phyloP scores from a whole-genome alignment of 768 basidiomycete species.

The Daedaleopsis nitida region DNA sequence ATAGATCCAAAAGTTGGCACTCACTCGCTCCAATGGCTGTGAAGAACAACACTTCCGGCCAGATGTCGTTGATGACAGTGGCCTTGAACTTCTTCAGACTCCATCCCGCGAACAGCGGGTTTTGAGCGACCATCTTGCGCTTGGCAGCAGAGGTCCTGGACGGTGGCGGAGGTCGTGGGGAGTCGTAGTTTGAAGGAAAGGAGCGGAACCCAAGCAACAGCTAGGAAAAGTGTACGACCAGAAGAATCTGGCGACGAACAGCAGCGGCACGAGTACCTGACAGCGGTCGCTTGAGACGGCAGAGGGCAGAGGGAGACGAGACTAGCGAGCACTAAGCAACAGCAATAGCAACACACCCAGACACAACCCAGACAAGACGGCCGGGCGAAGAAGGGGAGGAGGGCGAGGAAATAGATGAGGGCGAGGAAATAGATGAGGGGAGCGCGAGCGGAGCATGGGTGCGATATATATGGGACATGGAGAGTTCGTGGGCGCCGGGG shows the following conservation, averaged over 20 bases:
- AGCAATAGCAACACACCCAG: background rate
- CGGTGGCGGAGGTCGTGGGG: too few species aligned
- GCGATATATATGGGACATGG: background rate
- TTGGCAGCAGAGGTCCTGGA: background rate
- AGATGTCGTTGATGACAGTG: slow-evolving; percentile 65
- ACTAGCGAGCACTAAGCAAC: background rate
- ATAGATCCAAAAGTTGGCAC: too few species aligned
- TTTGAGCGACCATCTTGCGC: slow-evolving; percentile 36
- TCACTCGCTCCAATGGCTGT: slow-evolving; percentile 57
- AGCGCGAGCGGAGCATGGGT: background rate
- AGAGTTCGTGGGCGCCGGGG: slow-evolving; percentile 1
- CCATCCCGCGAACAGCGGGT: slow-evolving; percentile 52
- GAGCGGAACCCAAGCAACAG: background rate
- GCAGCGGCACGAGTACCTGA: background rate
- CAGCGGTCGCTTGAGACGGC: too few species aligned
- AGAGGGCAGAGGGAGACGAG: too few species aligned
- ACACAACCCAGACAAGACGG: background rate
- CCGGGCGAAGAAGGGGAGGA: background rate
- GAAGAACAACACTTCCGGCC: slow-evolving; percentile 66
- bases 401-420: background rate
- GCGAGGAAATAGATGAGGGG: background rate
- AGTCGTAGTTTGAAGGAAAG: background rate
- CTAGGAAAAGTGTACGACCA: background rate
- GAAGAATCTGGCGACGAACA: background rate
- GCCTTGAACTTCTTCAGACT: slow-evolving; percentile 54